phyloP scores from a whole-genome alignment of 495 filamentous ascomycete genomes.

The Xylaria scruposa region DNA sequence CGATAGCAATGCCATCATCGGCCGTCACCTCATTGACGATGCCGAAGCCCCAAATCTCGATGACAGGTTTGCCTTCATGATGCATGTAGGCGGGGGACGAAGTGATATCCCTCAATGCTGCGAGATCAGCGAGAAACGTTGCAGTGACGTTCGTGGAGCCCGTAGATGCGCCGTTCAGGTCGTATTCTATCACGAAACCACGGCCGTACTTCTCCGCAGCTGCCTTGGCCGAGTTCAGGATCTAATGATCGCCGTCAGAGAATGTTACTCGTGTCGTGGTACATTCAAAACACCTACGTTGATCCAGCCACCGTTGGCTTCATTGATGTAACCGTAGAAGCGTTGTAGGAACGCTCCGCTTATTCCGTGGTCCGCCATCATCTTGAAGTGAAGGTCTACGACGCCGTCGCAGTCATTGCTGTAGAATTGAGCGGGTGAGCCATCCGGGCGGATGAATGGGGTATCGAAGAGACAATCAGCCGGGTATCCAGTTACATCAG shows the following conservation, averaged over 20 bases:
- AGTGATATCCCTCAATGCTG: constrained; percentile 31
- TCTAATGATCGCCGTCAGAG: constrained; percentile 24
- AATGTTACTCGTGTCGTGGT: not conserved
- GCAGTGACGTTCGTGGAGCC: constrained; percentile 31
- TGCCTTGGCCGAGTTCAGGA: constrained; percentile 34
- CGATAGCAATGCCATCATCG: constrained; percentile 38
- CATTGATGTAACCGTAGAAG: constrained; percentile 41
- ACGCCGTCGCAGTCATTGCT: constrained; percentile 44
- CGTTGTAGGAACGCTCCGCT: constrained; percentile 43
- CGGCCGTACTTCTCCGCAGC: constrained; percentile 44
- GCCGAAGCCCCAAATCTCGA: constrained; percentile 43
- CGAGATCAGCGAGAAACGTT: constrained; percentile 36
- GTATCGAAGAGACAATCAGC: constrained; percentile 43
- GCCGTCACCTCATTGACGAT: constrained; percentile 34
- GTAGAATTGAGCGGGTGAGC: constrained; percentile 36
- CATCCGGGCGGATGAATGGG: constrained; percentile 35
- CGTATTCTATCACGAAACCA: constrained; percentile 42
- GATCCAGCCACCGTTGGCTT: constrained; percentile 37
- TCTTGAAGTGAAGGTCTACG: constrained; percentile 43
- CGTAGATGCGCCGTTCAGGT: constrained; percentile 37
- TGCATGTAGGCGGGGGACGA: constrained; percentile 43
- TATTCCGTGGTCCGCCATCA: constrained; percentile 43
- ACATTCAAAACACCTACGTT: constrained; percentile 28
- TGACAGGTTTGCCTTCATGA: constrained; percentile 40
- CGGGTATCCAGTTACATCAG: constrained; percentile 41